Conservation (phyloP, 23 red algal genomes). For the Agarophyton chilense region DNA sequence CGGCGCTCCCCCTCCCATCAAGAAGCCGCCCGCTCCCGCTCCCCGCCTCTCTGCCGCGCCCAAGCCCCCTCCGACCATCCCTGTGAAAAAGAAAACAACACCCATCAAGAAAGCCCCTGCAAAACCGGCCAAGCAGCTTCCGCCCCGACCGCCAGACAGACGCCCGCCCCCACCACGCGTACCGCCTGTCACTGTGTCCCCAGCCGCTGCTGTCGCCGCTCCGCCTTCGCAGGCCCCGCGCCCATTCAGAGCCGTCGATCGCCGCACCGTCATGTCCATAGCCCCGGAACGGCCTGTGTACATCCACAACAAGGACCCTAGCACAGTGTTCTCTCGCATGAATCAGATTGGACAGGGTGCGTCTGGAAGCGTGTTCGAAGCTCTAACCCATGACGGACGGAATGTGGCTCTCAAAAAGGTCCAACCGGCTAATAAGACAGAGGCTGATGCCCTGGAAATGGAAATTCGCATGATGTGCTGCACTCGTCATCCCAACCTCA, state of each 20-base stretch:
- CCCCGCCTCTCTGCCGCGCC: not conserved
- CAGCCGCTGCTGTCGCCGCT: not conserved
- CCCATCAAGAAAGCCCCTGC: not conserved
- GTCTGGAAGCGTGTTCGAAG: conserved; percentile 81
- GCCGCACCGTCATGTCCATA: conserved; percentile 51
- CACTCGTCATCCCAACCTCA: conserved; percentile 89
- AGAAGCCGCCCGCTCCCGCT: not conserved
- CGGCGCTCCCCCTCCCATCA: conserved; percentile 41
- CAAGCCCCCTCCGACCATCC: not conserved
- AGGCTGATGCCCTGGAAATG: conserved; percentile 75
- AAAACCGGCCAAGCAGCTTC: conserved; percentile 9
- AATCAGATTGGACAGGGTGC: conserved; percentile 88
- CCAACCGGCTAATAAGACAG: conserved; percentile 56
- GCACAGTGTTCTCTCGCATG: conserved; percentile 67
- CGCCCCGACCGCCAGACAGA: conserved; percentile 8
- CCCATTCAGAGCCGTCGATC: not conserved
- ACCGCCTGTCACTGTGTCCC: not conserved
- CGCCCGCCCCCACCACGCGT: conserved; percentile 5
- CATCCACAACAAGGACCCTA: conserved; percentile 84
- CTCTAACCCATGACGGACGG: conserved; percentile 31
- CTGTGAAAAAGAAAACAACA: not conserved
- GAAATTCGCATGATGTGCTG: conserved; percentile 98
- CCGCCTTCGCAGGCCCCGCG: not conserved
- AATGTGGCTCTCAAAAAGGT: conserved; percentile 95
- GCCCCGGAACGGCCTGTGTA: conserved; percentile 70